Base-by-base conservation (phyloP, 2,329 filamentous ascomycete species). In the Fusarium buxicola region DNA sequence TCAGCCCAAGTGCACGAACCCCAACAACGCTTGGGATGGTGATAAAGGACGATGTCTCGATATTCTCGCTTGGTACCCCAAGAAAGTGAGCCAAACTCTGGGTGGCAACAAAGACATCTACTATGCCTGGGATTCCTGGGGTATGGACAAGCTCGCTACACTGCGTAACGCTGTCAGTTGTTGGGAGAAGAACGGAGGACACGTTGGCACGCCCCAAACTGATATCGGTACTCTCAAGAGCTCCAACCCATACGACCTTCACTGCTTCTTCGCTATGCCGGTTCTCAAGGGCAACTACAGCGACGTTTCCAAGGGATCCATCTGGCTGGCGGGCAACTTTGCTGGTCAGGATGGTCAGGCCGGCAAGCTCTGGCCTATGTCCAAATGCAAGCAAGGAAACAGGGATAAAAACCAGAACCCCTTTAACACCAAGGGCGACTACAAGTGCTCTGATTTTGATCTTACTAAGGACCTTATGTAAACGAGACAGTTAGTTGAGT, bases 21-120 rank as follows among this genome's bases (percentile, higher is more conserved):
- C n/a, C 21, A 57, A 57, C 28, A 57, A 57, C 13, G 34, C 40
- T 4, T 57, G 54, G 54, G 34, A 57, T 2, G 40, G 12, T 3
- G 13, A 27, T 2, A 45, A 30, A 27, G 18, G 34, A 4, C 45
- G 46, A 16, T 56, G 46, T 12, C 46, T 56, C 2, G 53, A 56
- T 21, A 12, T 56, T 2, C 53, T 56, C 6, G 44, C 45, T 2
- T 55, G 46, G 53, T 32, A 44, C 10, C 45, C 53, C 10, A 55
- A 44, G 31, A 27, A 16, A 1, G 25, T 9, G 2, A 12, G 16
- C 3, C 3, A 4, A 4, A 49, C 30, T 0, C n/a, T 51, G 4
- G 45, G 53, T 3, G 53, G 53, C 3, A 49, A 18, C 5, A 44
- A 30, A 8, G 53, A 55, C 7, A 36, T 44, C 9, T n/a, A 44